Evolutionary conservation across 2,329 filamentous ascomycete species (phyloP).

Genomic region (Alternaria triticimaculans): DNA sequence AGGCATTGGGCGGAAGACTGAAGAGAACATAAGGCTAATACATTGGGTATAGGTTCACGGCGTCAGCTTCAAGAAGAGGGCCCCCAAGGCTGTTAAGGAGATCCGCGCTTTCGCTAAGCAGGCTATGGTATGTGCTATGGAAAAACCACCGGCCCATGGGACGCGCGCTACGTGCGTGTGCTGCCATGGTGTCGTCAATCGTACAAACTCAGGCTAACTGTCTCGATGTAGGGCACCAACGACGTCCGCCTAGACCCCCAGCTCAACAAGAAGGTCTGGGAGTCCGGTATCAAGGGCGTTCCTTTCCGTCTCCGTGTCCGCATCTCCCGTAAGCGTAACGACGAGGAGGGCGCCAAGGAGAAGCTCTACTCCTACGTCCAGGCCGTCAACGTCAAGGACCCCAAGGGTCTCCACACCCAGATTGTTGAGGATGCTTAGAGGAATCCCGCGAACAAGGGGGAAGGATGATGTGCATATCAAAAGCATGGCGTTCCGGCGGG

Average conservation of each 20-base stretch:
- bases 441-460: conserved; percentile 11
- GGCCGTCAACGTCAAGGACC: conserved; percentile 99
- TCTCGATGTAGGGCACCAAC: conserved; percentile 75
- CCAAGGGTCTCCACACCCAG: conserved; percentile 94
- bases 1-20: conserved; percentile 73
- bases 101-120: conserved; percentile 92
- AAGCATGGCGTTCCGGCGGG: conserved; percentile 47
- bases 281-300: conserved; percentile 98
- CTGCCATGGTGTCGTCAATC: background rate
- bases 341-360: conserved; percentile 99
- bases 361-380: conserved; percentile 99
- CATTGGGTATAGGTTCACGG: conserved; percentile 79
- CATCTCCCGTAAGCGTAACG: conserved; percentile 99
- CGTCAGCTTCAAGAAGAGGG: conserved; percentile 99
- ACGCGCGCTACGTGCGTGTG: background rate
- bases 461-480: conserved; percentile 38
- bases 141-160: background rate
- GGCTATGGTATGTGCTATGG: conserved; percentile 81
- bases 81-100: conserved; percentile 98
- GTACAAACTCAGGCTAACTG: conserved; percentile 19
- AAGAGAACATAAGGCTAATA: conserved; percentile 55
- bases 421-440: conserved; percentile 74
- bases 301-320: conserved; percentile 96
- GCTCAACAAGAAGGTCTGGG: conserved; percentile 99
- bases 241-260: conserved; percentile 98